Evolutionary conservation across 164 flowering plant genomes (phyloP), one percentile per base, ranked within the genome.

Genomic region (Amborella trichopoda): DNA sequence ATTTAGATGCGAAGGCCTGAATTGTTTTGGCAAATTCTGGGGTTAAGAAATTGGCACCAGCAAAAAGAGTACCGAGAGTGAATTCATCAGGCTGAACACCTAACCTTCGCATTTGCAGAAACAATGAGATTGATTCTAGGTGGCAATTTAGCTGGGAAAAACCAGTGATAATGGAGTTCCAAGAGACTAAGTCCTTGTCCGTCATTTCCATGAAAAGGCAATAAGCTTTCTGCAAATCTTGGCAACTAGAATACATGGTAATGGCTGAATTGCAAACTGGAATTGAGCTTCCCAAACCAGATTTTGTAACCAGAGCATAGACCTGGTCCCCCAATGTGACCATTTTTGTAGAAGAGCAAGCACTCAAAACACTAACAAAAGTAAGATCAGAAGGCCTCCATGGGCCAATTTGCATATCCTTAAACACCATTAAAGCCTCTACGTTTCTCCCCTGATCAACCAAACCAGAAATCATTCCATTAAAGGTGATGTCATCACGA

Each of bases 401-500:
- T 50, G 58, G 33, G 51, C 66, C 61, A 26, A 54, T 53, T 48
- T 56, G 63, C 85, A 81, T 81, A 26, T 63, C 53, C 33, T 18
- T 57, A 38, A 75, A 77, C 69, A 77, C 55, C 6, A 52, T 13
- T 41, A 79, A 48, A 14, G 78, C 81, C 51, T 79, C 81, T 27
- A 63, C 58, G 24, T 64, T 51, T 59, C 66, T 75, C 38, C 62
- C 76, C 49, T 49, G 11, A 23, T 67, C 62, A n/a, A 55, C 75
- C 6, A 85, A 53, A 46, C 95, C 95, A 32, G 67, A 71, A 32
- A 85, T 80, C 78, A 85, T 72, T 14, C 77, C 81, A 67, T 80
- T 82, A 54, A 54, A 80, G 28, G 80, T 77, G 28, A 85, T 70
- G 46, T 65, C 65, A 59, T 82, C 75, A 43, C 27, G 49, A 3